Conservation (phyloP, 2,329 filamentous ascomycete species). For the Fusarium goolgardi region DNA sequence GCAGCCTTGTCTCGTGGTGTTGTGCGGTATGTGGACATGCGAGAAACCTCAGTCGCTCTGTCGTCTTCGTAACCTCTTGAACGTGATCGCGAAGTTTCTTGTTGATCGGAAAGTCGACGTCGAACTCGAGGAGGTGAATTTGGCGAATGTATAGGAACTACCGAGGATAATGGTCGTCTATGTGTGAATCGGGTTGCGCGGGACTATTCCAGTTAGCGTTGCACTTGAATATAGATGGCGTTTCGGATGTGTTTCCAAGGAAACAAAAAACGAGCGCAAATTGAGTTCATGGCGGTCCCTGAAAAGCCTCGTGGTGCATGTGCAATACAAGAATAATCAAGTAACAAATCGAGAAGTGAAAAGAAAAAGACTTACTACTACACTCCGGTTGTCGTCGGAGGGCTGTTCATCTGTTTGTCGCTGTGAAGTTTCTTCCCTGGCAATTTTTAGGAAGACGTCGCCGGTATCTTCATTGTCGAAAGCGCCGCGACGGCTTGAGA, state of each 20-base stretch:
- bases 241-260: not conserved
- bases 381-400: constrained; percentile 52
- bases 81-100: constrained; percentile 56
- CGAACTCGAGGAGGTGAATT: constrained; percentile 63
- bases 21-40: constrained; percentile 59
- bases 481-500: constrained; percentile 52
- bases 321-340: constrained; percentile 16
- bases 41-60: constrained; percentile 54
- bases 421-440: constrained; percentile 62
- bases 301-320: constrained; percentile 2
- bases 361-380: constrained; percentile 58
- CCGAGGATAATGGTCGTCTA: constrained; percentile 66
- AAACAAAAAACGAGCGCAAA: constrained; percentile 7
- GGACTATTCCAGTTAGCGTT: constrained; percentile 54
- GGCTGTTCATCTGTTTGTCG: constrained; percentile 53
- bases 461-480: constrained; percentile 64
- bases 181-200: constrained; percentile 60
- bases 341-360: constrained; percentile 8
- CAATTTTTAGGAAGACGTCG: constrained; percentile 70
- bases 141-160: constrained; percentile 60
- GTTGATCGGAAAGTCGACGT: constrained; percentile 68
- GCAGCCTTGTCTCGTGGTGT: constrained; percentile 57
- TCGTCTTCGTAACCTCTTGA: constrained; percentile 59
- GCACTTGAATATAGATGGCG: constrained; percentile 15
- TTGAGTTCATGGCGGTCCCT: constrained; percentile 4